Base-by-base conservation (phyloP, 139 green algal species). In the Haematococcus lacustris region DNA sequence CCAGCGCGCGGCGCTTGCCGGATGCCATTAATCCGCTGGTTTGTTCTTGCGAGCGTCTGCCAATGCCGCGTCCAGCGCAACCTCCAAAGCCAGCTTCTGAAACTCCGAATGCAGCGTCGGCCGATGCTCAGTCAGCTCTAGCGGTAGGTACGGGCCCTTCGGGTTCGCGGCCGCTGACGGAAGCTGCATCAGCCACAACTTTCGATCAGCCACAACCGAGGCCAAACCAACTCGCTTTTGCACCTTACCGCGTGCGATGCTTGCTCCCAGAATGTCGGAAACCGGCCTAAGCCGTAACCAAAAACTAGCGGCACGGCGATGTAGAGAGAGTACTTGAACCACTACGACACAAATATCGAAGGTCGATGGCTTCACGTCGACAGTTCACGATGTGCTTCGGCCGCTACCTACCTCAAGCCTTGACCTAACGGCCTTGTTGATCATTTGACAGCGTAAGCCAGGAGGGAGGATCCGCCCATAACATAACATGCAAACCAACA, bases 241-340 rank as follows among this genome's bases (percentile, higher is more conserved):
- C n/a, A n/a, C n/a, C n/a, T n/a, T n/a, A n/a, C n/a, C n/a, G n/a
- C n/a, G n/a, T 13, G 64, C 3, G n/a, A 50, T 68, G 62, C 37
- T 2, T 30, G 32, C 66, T 91, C 82, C 69, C 93, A 81, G 43
- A 83, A 85, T 28, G 80, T 76, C 23, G 86, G 79, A 5, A 83
- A 74, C 6, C 80, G 74, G 25, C 85, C 87, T 32, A 96, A 74
- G 4, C 78, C 84, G 53, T 82, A 88, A 7, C 85, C 88, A 50
- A 95, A 85, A 0, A 80, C 71, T 1, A 90, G 59, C 2, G 91
- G 91, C 1, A 96, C 75, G 26, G 71, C 62, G 1, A 96, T 2
- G 71, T 92, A 96, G 23, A 90, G 57, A 1, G 57, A 70, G 73
- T 89, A 94, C 65, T 94, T 94, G 70, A 91, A 90, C 1, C 79